Evolutionary conservation across 1,284 basidiomycete species (phyloP), one percentile per base, ranked within the genome.

Genomic region (Anthracocystis panici-leucophaei): DNA sequence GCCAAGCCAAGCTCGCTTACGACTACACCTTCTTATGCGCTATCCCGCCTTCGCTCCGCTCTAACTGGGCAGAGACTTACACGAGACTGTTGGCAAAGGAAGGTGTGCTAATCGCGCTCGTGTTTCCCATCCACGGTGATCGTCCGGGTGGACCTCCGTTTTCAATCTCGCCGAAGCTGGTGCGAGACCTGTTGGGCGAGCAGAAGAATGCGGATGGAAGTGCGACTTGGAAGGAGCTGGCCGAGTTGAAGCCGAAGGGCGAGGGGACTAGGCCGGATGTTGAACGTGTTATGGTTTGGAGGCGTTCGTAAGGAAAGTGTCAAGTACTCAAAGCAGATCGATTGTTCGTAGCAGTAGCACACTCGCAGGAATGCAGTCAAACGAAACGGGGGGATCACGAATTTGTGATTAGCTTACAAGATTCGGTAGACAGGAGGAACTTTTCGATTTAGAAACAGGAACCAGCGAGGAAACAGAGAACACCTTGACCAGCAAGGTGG

Each of bases 11-110:
- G 10, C 59, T 81, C 12, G 66, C 71, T 3, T 81, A 81, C 59
- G 79, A 81, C 50, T 81, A 81, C 53, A 81, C 79, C 5, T 81
- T 81, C 62, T 57, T 81, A 27, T 81, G 79, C 44, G 79, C 79
- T 16, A 64, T 81, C 20, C 79, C 75, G 3, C 79, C 79, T 12
- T 45, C 65, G 14, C 67, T 77, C 12, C 62, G 77, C 7, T 21
- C 60, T 2, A 35, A 35, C 4, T 81, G 79, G 79, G 77, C 75
- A 3, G 61, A 78, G 59, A 77, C 77, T 5, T 78, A 81, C 60
- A 74, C 79, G 1, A 60, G 74, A 5, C 48, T 75, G n/a, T 10
- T 72, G 50, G 59, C 58, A 21, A 73, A 71, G 50, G 72, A 65
- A 12, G 79, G 56, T 3, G 25, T 75, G 7, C 69, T 81, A 7